Base-by-base conservation (phyloP, 2,329 filamentous ascomycete genomes). In the Fonsecaea pugnacius region DNA sequence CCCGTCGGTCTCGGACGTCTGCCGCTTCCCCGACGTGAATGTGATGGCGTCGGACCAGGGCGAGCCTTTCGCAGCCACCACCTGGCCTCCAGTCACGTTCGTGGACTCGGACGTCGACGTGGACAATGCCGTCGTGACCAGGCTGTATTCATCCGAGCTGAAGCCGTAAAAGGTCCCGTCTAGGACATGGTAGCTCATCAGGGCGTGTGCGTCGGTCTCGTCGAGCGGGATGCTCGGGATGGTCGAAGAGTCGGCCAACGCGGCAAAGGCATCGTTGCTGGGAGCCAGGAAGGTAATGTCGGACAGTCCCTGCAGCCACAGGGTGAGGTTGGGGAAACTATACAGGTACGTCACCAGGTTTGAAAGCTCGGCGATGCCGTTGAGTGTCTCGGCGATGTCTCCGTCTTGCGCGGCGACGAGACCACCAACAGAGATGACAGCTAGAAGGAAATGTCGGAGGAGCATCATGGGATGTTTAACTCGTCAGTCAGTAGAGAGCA, bases 261-360 rank as follows among this genome's bases (percentile, higher is more conserved):
- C 58, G 18, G 68, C 60, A 50, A 83, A 76, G 0, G 84, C 84
- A 14, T 79, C 71, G 70, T 87, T 85, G 70, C 77, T 82, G 0
- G 85, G 85, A 0, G 85, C 85, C 9, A 88, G 78, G 51, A 87
- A 75, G 6, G 87, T 89, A 61, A 87, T 77, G 70, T 88, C 85
- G 9, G 70, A 69, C 3, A 78, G 74, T 38, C 68, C 70, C 38
- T 60, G 36, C 32, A 86, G 74, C 52, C 55, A 53, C 30, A 38
- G 18, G 5, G 53, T 57, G 21, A 65, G 60, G 12, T 56, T 60
- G 2, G 64, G 60, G 36, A 63, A 46, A 5, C 51, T 21, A 33
- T 55, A 32, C 35, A 69, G 55, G 18, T 55, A 58, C 18, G 35
- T 53, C 18, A 61, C 62, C 43, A 72, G 58, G 21, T 62, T 62